These are phyloP conservation scores for Hypoxylon sp. DNA, from an alignment of 2,329 filamentous ascomycete species.

Conservation along the genomic window DNA sequence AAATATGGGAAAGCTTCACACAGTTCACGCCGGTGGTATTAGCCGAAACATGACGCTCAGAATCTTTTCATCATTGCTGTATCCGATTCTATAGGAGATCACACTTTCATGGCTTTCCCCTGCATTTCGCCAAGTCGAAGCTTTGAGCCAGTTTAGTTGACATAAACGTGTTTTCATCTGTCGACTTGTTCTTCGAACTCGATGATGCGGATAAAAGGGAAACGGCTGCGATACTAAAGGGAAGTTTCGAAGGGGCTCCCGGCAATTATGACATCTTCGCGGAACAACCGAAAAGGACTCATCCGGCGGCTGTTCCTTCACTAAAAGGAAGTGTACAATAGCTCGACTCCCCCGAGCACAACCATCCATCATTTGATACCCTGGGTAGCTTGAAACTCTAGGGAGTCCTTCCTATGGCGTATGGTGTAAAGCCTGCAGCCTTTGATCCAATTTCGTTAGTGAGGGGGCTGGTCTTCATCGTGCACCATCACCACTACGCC, in stretches of 20 bases:
- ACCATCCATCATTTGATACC: conserved; percentile 56
- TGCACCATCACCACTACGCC: conserved; percentile 60
- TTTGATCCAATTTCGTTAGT: conserved; percentile 57
- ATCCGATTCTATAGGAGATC: background rate
- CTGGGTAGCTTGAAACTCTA: conserved; percentile 56
- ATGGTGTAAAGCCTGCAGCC: conserved; percentile 58
- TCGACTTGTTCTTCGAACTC: conserved; percentile 15
- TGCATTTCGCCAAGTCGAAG: background rate
- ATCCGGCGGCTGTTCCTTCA: conserved; percentile 55
- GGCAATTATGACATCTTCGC: conserved; percentile 57
- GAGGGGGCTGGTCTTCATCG: conserved; percentile 60
- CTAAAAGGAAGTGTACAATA: conserved; percentile 54
- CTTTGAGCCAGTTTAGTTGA: background rate
- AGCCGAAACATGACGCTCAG: background rate
- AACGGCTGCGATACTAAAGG: conserved; percentile 49
- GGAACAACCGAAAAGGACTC: conserved; percentile 58
- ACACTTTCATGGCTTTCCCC: background rate
- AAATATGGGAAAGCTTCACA: background rate
- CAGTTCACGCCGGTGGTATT: background rate
- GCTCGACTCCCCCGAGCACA: conserved; percentile 52
- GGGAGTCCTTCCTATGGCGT: conserved; percentile 58
- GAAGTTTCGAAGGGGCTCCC: conserved; percentile 56
- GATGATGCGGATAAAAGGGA: conserved; percentile 8
- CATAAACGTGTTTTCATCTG: background rate
- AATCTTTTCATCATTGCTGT: background rate